Conservation (phyloP, 352 stramenopile genomes). For the Halophytophthora batemanensis region DNA sequence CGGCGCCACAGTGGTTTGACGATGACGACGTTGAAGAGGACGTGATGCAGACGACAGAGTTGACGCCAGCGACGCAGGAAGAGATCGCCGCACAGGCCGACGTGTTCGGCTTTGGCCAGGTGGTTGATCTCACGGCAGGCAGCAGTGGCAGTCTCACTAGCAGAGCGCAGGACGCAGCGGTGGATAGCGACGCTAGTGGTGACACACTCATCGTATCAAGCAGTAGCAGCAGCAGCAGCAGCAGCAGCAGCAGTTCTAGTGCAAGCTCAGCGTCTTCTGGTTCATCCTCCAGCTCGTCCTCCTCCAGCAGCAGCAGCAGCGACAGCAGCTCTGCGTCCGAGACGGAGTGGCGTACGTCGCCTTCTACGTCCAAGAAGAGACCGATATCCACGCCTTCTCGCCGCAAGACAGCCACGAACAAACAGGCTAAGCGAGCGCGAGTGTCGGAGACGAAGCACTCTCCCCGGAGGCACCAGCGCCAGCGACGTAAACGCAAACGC, state of each 20-base stretch:
- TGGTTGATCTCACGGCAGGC: conserved; percentile 6
- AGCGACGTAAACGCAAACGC: conserved; percentile 8
- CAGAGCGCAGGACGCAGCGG: conserved; percentile 1
- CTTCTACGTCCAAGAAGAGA: conserved; percentile 6
- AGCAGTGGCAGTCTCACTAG: conserved; percentile 1
- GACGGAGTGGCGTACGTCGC: conserved; percentile 2
- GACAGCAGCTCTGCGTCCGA: conserved; percentile 29
- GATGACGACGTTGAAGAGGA: conserved; percentile 26
- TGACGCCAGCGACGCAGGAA: conserved; percentile 13
- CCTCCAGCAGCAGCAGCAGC: conserved; percentile 11
- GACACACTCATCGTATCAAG: conserved; percentile 21
- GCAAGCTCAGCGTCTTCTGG: conserved; percentile 17
- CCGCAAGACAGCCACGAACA: conserved; percentile 24
- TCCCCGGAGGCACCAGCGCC: background rate
- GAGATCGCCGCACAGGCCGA: conserved; percentile 20
- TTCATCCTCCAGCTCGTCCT: conserved; percentile 18
- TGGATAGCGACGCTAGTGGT: conserved; percentile 28
- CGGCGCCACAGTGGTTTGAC: conserved; percentile 40
- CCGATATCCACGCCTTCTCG: background rate
- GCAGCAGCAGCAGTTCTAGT: conserved; percentile 16
- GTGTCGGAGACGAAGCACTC: conserved; percentile 4
- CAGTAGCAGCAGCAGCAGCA: conserved; percentile 17
- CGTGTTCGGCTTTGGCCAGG: conserved; percentile 20
- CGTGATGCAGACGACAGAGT: conserved; percentile 8
- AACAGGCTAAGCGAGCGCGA: conserved; percentile 17